Conservation (phyloP, 164 flowering plant genomes). For the Tetracentron sinense region DNA sequence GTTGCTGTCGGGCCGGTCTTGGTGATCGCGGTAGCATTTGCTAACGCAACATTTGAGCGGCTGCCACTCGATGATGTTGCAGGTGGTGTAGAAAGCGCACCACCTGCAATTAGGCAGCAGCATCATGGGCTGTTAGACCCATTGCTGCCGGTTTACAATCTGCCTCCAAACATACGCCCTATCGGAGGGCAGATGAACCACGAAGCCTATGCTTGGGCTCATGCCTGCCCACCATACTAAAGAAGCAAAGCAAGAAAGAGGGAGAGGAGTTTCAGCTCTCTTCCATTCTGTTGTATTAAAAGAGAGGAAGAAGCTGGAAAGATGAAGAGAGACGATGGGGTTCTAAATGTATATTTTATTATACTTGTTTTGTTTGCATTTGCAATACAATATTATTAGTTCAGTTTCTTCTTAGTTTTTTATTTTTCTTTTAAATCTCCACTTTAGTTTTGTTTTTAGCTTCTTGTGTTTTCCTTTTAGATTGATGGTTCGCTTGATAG, state of each 20-base stretch:
- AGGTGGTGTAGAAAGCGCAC: conserved; percentile 12
- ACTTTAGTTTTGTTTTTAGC: too few species aligned
- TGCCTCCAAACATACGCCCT: conserved; percentile 30
- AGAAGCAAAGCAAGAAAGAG: not conserved
- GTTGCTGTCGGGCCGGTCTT: conserved; percentile 73
- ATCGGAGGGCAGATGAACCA: conserved; percentile 38
- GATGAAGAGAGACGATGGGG: too few species aligned
- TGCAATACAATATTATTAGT: too few species aligned
- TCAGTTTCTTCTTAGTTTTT: too few species aligned
- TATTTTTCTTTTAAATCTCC: too few species aligned
- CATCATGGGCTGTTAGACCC: conserved; percentile 30
- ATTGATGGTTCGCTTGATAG: too few species aligned
- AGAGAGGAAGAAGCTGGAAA: too few species aligned
- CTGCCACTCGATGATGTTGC: conserved; percentile 59
- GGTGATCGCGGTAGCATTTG: conserved; percentile 72
- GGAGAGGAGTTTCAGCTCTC: not conserved
- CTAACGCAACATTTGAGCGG: conserved; percentile 67
- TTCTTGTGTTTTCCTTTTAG: too few species aligned
- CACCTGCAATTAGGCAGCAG: conserved; percentile 14
- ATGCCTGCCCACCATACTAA: conserved; percentile 25
- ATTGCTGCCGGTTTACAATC: conserved; percentile 22
- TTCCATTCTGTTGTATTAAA: too few species aligned
- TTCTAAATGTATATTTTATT: too few species aligned
- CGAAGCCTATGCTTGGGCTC: conserved; percentile 43
- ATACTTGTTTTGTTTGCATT: too few species aligned